Percentiles rank a stretch among this genome's conserved stretches.
These are phyloP conservation scores for Fulvia fulva DNA, from an alignment of 2,329 filamentous ascomycete genomes.

Conservation along the genomic window DNA sequence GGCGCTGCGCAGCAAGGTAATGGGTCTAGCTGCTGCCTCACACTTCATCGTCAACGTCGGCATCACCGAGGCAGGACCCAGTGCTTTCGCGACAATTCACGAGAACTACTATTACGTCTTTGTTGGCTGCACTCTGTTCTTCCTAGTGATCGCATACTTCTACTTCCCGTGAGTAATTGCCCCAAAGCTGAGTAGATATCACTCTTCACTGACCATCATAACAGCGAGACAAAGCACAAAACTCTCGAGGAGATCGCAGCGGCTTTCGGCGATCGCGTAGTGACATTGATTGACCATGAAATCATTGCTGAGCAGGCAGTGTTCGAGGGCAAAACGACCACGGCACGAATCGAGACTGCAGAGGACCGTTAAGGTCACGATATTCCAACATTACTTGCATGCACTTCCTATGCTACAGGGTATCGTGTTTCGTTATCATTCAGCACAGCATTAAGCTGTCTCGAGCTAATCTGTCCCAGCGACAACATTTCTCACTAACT, in stretches of 20 bases:
- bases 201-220: background rate
- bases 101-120: slow-evolving; percentile 62
- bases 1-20: slow-evolving; percentile 51
- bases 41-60: slow-evolving; percentile 43
- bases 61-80: slow-evolving; percentile 43
- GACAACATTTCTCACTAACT: background rate
- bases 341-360: background rate
- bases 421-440: background rate
- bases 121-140: slow-evolving; percentile 51
- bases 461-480: background rate
- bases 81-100: slow-evolving; percentile 54
- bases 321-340: slow-evolving; percentile 21
- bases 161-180: slow-evolving; percentile 44
- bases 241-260: slow-evolving; percentile 32
- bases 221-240: slow-evolving; percentile 28
- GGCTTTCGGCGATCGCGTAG: slow-evolving; percentile 32
- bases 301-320: slow-evolving; percentile 19
- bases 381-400: background rate
- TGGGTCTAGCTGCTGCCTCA: slow-evolving; percentile 52
- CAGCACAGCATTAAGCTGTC: background rate
- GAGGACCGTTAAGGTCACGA: background rate
- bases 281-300: slow-evolving; percentile 27
- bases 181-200: no score
- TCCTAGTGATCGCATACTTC: slow-evolving; percentile 50
- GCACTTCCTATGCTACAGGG: background rate